These are phyloP conservation scores for Blepharisma undulans DNA, from an alignment of 169 alveolate genomes.

Conservation along the genomic window DNA sequence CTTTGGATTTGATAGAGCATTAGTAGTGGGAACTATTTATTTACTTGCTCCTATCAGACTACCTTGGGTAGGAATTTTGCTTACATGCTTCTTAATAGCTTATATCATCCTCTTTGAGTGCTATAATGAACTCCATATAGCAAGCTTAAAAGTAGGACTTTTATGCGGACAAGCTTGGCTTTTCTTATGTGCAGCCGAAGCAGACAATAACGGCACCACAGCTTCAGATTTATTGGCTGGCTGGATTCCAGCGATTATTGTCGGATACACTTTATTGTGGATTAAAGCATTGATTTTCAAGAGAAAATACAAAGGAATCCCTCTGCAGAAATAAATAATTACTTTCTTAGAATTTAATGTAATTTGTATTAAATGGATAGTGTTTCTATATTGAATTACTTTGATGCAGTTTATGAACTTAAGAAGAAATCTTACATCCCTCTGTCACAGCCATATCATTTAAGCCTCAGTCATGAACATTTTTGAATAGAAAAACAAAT, in stretches of 20 bases:
- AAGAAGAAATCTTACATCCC: neutral
- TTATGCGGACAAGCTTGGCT: neutral
- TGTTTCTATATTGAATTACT: neutral
- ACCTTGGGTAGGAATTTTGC: neutral
- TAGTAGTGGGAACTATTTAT: neutral
- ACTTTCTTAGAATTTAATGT: too few relatives aligned
- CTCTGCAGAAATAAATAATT: constrained; percentile 10
- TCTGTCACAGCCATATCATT: neutral
- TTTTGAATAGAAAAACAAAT: neutral
- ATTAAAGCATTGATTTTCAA: neutral
- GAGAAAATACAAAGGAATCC: neutral
- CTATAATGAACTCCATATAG: neutral
- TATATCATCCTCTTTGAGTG: neutral
- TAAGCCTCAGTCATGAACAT: neutral
- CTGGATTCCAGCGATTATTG: neutral
- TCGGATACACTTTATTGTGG: neutral
- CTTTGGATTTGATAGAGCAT: neutral
- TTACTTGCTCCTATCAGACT: neutral
- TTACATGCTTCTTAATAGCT: neutral
- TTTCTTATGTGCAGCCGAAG: neutral
- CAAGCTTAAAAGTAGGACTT: neutral
- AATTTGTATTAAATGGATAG: too few relatives aligned
- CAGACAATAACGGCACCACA: neutral
- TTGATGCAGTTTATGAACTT: neutral
- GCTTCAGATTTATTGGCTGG: constrained; percentile 8